Conservation (phyloP, 805 yeast genomes). For the Pichia insulana region DNA sequence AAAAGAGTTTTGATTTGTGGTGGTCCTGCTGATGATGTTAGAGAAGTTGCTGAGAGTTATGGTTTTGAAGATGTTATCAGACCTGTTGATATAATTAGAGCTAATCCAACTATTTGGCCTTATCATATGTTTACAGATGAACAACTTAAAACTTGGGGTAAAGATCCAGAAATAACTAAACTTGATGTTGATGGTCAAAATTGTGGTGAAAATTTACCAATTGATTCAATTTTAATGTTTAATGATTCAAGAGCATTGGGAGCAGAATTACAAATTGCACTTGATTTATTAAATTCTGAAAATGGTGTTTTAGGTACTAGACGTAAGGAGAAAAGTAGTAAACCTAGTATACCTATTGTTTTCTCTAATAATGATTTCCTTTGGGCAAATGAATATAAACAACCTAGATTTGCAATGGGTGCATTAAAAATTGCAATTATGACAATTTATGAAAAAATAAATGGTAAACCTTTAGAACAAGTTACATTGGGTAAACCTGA, state of each 20-base stretch:
- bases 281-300: conserved; percentile 60
- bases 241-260: conserved; percentile 88
- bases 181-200: conserved; percentile 20
- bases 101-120: conserved; percentile 57
- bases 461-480: conserved; percentile 38
- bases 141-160: conserved; percentile 36
- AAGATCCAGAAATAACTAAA: conserved; percentile 23
- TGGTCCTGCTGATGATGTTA: conserved; percentile 66
- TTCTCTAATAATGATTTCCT: conserved; percentile 69
- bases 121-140: conserved; percentile 46
- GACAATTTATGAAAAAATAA: conserved; percentile 37
- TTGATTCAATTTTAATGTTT: conserved; percentile 76
- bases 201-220: conserved; percentile 30
- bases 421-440: conserved; percentile 64
- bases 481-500: conserved; percentile 77
- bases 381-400: conserved; percentile 76
- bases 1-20: conserved; percentile 74
- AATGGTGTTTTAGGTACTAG: conserved; percentile 58
- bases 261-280: conserved; percentile 69
- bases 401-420: conserved; percentile 88
- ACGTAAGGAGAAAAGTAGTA: conserved; percentile 25
- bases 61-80: conserved; percentile 72
- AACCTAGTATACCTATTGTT: conserved; percentile 31
- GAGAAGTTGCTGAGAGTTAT: conserved; percentile 63
- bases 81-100: conserved; percentile 60